phyloP scores from a whole-genome alignment of 352 stramenopile species.

The Pythium biforme region DNA sequence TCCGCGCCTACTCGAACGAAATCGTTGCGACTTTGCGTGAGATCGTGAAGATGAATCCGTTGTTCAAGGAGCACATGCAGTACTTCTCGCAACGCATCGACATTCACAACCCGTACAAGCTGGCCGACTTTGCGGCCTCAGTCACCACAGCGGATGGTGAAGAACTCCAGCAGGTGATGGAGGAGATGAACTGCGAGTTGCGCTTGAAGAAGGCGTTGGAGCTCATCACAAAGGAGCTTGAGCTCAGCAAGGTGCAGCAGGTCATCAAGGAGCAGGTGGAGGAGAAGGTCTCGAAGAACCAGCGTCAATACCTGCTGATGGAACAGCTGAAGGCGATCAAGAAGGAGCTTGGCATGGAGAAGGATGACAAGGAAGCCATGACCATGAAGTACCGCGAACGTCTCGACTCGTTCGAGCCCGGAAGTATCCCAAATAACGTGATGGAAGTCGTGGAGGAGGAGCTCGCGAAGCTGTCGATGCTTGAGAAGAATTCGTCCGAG shows the following conservation, averaged over 20 bases:
- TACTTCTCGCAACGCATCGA: constrained; percentile 96
- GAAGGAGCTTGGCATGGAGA: constrained; percentile 99
- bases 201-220: constrained; percentile 95
- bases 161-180: constrained; percentile 92
- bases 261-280: constrained; percentile 95
- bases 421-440: constrained; percentile 72
- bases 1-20: constrained; percentile 97
- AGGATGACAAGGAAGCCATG: constrained; percentile 98
- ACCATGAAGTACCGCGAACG: constrained; percentile 96
- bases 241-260: constrained; percentile 96
- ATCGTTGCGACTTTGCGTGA: constrained; percentile 96
- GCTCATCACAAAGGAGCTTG: constrained; percentile 96
- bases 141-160: constrained; percentile 94
- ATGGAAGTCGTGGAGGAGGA: constrained; percentile 97
- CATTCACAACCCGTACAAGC: constrained; percentile 95
- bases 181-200: constrained; percentile 94
- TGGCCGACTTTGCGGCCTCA: constrained; percentile 97
- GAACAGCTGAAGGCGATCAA: constrained; percentile 99
- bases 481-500: constrained; percentile 98
- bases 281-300: constrained; percentile 94
- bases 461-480: constrained; percentile 95
- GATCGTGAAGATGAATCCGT: constrained; percentile 95
- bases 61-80: constrained; percentile 98
- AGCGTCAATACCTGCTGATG: constrained; percentile 98
- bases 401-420: constrained; percentile 54